phyloP scores from a whole-genome alignment of 1,139 yeast genomes.

The Blastobotrys petasosporus region DNA sequence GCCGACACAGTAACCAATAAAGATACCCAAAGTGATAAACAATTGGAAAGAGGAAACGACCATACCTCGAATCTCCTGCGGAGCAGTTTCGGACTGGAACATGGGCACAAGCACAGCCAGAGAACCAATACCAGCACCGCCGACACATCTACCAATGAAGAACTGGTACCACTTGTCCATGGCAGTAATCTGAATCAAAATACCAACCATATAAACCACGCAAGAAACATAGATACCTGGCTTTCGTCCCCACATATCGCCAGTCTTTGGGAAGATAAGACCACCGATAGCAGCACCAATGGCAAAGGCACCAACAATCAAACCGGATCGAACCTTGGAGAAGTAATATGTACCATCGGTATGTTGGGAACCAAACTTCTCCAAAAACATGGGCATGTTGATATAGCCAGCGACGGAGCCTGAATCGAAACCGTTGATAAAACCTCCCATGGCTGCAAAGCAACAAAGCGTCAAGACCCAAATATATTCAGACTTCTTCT shows the following conservation, averaged over 20 bases:
- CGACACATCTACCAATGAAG: slow-evolving; percentile 43
- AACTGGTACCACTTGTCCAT: slow-evolving; percentile 37
- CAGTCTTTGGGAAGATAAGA: slow-evolving; percentile 41
- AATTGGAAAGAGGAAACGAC: slow-evolving; percentile 61
- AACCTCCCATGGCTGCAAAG: slow-evolving; percentile 27
- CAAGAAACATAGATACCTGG: slow-evolving; percentile 44
- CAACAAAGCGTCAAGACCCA: slow-evolving; percentile 19
- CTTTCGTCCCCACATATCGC: slow-evolving; percentile 49
- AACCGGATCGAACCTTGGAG: slow-evolving; percentile 43
- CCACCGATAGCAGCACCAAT: slow-evolving; percentile 52
- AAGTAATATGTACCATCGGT: slow-evolving; percentile 28
- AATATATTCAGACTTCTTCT: slow-evolving; percentile 9
- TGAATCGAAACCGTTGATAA: slow-evolving; percentile 51
- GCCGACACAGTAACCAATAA: slow-evolving; percentile 60
- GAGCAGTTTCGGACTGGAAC: slow-evolving; percentile 67
- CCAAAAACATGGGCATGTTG: slow-evolving; percentile 57
- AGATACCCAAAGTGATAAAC: slow-evolving; percentile 61
- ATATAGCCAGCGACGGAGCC: slow-evolving; percentile 65
- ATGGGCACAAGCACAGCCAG: slow-evolving; percentile 61
- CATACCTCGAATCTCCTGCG: slow-evolving; percentile 64
- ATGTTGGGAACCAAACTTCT: slow-evolving; percentile 41
- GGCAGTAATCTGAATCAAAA: slow-evolving; percentile 47
- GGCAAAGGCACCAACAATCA: slow-evolving; percentile 49
- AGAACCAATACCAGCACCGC: slow-evolving; percentile 62
- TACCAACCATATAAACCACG: slow-evolving; percentile 51